Evolutionary conservation across 306 rosid genomes (phyloP).

Genomic region (apple (Malus domestica)): DNA sequence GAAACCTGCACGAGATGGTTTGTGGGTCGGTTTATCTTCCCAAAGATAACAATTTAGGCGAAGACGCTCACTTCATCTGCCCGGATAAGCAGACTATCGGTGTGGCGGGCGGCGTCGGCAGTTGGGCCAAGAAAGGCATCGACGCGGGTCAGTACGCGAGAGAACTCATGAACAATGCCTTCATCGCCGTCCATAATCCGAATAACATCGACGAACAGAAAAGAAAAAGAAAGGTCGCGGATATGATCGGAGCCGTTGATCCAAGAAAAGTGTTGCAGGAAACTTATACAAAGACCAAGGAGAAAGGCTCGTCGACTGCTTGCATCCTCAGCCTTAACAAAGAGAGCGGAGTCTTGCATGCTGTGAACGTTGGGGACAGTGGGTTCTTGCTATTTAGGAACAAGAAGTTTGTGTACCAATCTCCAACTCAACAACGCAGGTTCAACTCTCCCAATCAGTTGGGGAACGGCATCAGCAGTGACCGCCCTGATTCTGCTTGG

Average conservation of each 20-base stretch:
- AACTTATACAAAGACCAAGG: background rate
- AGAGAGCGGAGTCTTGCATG: background rate
- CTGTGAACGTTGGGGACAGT: constrained; percentile 17
- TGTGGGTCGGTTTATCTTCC: background rate
- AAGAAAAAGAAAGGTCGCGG: background rate
- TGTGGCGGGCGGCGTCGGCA: constrained; percentile 4
- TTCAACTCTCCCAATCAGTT: constrained; percentile 9
- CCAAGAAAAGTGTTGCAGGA: background rate
- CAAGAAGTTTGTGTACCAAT: background rate
- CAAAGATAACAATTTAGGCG: background rate
- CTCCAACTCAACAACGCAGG: background rate
- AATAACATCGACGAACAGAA: too few species aligned
- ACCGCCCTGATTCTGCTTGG: background rate
- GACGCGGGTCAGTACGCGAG: constrained; percentile 1
- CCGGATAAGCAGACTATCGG: background rate
- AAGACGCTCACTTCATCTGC: constrained; percentile 8
- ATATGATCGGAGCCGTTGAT: background rate
- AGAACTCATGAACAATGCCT: background rate
- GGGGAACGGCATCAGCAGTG: background rate
- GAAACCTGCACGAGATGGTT: background rate
- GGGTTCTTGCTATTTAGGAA: constrained; percentile 23
- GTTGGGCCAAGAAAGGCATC: constrained; percentile 4
- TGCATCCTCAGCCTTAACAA: constrained; percentile 2
- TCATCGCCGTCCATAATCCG: background rate
- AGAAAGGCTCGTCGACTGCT: constrained; percentile 19